Percentiles rank a stretch among this genome's conserved stretches.
Conservation (phyloP, 164 flowering plant species). For the Aristolochia californica region DNA sequence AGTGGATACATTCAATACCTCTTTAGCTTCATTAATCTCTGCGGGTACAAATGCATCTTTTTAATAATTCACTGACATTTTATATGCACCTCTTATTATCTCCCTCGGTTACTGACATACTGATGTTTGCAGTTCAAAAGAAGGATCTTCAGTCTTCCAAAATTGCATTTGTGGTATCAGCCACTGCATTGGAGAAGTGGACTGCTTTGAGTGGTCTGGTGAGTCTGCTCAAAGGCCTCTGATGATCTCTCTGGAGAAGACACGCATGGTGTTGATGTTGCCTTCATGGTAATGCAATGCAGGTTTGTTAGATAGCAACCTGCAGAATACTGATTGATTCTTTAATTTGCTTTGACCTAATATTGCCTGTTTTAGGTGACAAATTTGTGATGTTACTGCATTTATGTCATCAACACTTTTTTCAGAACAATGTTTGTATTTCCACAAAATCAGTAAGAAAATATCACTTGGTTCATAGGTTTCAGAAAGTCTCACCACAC, state of each 20-base stretch:
- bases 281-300: not conserved
- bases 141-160: slow-evolving; percentile 11
- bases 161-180: slow-evolving; percentile 11
- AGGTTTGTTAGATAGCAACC: not conserved
- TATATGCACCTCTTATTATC: not conserved
- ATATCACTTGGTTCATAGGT: too few species aligned
- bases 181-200: slow-evolving; percentile 16
- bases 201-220: slow-evolving; percentile 10
- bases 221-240: slow-evolving; percentile 15
- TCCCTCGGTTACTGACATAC: not conserved
- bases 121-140: slow-evolving; percentile 10
- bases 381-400: too few species aligned
- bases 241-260: not conserved
- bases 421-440: too few species aligned
- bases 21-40: slow-evolving; percentile 12
- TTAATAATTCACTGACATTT: not conserved
- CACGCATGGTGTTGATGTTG: too few species aligned
- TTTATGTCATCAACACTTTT: too few species aligned
- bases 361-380: too few species aligned
- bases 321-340: too few species aligned
- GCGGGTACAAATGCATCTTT: slow-evolving; percentile 3
- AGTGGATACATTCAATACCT: slow-evolving; percentile 9
- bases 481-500: too few species aligned
- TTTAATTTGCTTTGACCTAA: too few species aligned
- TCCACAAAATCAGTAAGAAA: too few species aligned